phyloP scores from a whole-genome alignment of 1,284 basidiomycete genomes.

The Anthracocystis walkeri region DNA sequence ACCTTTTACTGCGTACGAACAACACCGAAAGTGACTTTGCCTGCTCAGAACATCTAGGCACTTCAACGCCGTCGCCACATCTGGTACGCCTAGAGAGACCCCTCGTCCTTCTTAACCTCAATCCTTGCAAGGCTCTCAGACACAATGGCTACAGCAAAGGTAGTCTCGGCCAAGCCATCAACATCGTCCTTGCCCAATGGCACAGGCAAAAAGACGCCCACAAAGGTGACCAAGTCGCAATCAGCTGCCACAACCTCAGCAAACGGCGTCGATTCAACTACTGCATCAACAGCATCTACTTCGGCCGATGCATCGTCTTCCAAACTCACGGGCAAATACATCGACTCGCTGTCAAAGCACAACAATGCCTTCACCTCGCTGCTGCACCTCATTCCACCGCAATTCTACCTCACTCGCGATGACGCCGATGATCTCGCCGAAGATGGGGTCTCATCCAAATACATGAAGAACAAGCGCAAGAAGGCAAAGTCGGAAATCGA shows the following conservation, averaged over 20 bases:
- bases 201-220: constrained; percentile 19
- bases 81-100: not conserved
- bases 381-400: constrained; percentile 62
- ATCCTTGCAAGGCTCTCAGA: not conserved
- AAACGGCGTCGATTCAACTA: constrained; percentile 12
- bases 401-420: constrained; percentile 60
- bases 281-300: constrained; percentile 20
- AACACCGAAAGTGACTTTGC: not conserved
- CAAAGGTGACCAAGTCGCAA: constrained; percentile 20
- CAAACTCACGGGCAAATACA: constrained; percentile 26
- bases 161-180: constrained; percentile 24
- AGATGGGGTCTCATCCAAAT: constrained; percentile 48
- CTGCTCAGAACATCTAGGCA: not conserved
- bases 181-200: constrained; percentile 20
- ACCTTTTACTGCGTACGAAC: not conserved
- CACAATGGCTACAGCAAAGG: constrained; percentile 42
- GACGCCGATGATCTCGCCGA: constrained; percentile 53
- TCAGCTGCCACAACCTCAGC: not conserved
- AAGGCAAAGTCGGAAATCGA: constrained; percentile 64
- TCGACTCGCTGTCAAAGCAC: constrained; percentile 50
- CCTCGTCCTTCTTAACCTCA: not conserved
- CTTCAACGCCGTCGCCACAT: not conserved
- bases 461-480: constrained; percentile 67
- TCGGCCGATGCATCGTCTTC: constrained; percentile 23
- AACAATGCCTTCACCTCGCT: constrained; percentile 59